These are phyloP conservation scores for Hypsizygus marmoreus DNA, from an alignment of 768 basidiomycete species.

Conservation along the genomic window DNA sequence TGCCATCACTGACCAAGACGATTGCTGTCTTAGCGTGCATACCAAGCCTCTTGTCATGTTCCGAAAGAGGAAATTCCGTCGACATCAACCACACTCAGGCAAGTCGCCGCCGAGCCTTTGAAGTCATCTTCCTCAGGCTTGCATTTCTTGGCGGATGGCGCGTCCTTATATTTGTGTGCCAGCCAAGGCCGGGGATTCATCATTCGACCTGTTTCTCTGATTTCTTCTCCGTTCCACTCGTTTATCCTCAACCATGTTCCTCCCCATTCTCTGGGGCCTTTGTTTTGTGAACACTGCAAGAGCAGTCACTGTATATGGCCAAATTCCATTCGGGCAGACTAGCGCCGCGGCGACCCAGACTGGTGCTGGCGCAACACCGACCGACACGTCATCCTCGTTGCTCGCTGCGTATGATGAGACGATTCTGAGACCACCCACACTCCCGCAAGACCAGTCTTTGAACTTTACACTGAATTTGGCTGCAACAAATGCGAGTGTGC, in stretches of 20 bases:
- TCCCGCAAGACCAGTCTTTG: slow-evolving; percentile 44
- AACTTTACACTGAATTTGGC: slow-evolving; percentile 47
- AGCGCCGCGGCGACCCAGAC: slow-evolving; percentile 14
- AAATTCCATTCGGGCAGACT: slow-evolving; percentile 30
- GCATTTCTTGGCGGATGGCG: too few species aligned
- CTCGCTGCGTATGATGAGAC: slow-evolving; percentile 54
- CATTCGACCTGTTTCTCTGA: too few species aligned
- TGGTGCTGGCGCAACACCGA: slow-evolving; percentile 21
- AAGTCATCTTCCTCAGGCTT: too few species aligned
- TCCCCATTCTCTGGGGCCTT: slow-evolving; percentile 10
- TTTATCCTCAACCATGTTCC: slow-evolving; percentile 12
- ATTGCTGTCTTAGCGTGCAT: too few species aligned
- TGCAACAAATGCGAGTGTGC: slow-evolving; percentile 29
- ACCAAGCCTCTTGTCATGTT: too few species aligned
- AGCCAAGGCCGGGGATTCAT: too few species aligned
- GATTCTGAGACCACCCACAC: slow-evolving; percentile 46
- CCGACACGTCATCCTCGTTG: slow-evolving; percentile 35
- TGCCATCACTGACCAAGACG: too few species aligned
- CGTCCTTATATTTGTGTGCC: too few species aligned
- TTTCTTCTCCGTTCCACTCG: too few species aligned
- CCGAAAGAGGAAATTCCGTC: too few species aligned
- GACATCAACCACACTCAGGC: too few species aligned
- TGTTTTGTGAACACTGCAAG: slow-evolving; percentile 9
- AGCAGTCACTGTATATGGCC: slow-evolving; percentile 34
- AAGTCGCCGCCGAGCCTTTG: too few species aligned